Evolutionary conservation across 768 basidiomycete genomes (phyloP), one percentile per base, ranked within the genome.

Genomic region (Xerocomus potaroensis): DNA sequence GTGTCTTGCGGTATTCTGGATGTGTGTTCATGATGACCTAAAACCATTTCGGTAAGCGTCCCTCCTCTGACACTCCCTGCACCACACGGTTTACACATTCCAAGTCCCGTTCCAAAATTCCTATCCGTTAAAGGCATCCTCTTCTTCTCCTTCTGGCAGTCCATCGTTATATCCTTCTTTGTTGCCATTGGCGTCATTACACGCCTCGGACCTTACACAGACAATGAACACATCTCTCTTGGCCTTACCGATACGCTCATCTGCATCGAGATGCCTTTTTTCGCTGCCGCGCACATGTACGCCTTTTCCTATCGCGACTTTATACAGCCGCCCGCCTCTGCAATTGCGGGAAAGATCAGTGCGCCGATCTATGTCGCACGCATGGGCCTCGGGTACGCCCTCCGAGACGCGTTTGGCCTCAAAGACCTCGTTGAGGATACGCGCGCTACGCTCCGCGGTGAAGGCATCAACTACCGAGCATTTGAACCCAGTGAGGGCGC

Each of bases 81-180:
- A 23, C 16, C 22, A 12, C 48, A 12, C 19, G 10, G 19, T 41
- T 52, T 22, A 47, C 52, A 0, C 22, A 16, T 18, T 8, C 21
- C 30, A 57, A 86, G 95, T 10, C 92, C 92, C 0, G 80, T 94
- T 55, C 92, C 96, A 3, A 99, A 99, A 67, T 99, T 99, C 68
- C 82, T 98, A 22, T 99, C 93, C 63, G 93, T 99, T 56, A 99
- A 99, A 64, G 95, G 95, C 36, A 92, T 99, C 55, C 76, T 99
- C 18, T 97, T 97, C 75, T 95, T 96, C 68, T 93, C 90, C 2
- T 99, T 99, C 72, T 99, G 96, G 96, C 96, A 99, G 64, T 82
- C 87, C 18, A 78, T 95, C 41, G 79, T 60, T 37, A 79, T 99
- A 41, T 93, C 92, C 24, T 78, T 89, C 57, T 77, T 97, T n/a